Percentiles rank a stretch among this genome's conserved stretches.
Conservation (phyloP, 495 filamentous ascomycete genomes). For the Aspergillus kassunensis region DNA sequence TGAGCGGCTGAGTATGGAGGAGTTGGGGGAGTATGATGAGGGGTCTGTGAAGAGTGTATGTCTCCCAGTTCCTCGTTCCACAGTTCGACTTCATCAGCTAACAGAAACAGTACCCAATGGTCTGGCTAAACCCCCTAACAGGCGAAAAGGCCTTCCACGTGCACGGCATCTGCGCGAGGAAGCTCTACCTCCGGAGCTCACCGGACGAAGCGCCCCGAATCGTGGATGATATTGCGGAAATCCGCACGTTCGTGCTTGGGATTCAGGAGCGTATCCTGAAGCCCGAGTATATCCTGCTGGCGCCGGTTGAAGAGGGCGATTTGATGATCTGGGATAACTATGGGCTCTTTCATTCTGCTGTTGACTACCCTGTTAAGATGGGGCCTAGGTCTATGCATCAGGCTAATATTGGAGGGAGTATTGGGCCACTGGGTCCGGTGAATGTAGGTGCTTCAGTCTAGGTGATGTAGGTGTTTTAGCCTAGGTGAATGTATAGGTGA, state of each 20-base stretch:
- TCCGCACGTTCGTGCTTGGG: conserved; percentile 2
- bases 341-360: conserved; percentile 6
- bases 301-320: conserved; percentile 4
- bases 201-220: background rate
- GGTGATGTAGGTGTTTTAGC: no score
- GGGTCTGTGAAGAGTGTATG: conserved; percentile 1
- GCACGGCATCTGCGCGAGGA: background rate
- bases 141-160: conserved; percentile 7
- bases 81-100: no score
- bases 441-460: no score
- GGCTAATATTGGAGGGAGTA: conserved; percentile 6
- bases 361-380: conserved; percentile 6
- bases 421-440: conserved; percentile 4
- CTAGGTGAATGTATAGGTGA: no score
- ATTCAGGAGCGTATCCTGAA: conserved; percentile 7
- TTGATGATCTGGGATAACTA: conserved; percentile 11
- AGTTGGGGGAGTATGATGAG: conserved; percentile 5
- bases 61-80: no score
- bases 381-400: conserved; percentile 7
- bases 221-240: background rate
- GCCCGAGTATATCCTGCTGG: conserved; percentile 6
- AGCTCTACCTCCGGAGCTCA: background rate
- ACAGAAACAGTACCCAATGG: conserved; percentile 5
- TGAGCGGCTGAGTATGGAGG: background rate
- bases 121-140: conserved; percentile 5